Conservation (phyloP, 2,329 filamentous ascomycete genomes). For the Diaporthe velutina region DNA sequence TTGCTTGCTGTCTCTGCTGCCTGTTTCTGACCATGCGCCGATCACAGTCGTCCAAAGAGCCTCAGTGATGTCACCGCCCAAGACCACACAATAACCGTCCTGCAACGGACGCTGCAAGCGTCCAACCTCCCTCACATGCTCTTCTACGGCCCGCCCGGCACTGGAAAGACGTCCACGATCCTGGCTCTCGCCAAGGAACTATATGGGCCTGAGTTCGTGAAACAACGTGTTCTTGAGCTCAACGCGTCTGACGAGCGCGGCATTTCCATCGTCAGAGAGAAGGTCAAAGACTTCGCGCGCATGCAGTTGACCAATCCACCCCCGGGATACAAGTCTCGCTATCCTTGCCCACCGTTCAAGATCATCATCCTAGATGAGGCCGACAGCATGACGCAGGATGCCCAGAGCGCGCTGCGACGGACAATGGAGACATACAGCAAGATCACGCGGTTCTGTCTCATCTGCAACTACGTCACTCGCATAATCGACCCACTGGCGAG, state of each 20-base stretch:
- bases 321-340: constrained; percentile 75
- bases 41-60: constrained; percentile 85
- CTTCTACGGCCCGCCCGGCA: constrained; percentile 97
- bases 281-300: constrained; percentile 97
- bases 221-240: constrained; percentile 94
- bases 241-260: constrained; percentile 99
- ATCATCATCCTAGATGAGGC: constrained; percentile 99
- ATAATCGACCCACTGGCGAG: constrained; percentile 97
- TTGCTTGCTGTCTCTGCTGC: background rate
- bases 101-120: constrained; percentile 92
- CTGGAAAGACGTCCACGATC: constrained; percentile 97
- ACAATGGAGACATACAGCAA: constrained; percentile 99
- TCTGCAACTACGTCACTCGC: constrained; percentile 98
- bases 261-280: constrained; percentile 95
- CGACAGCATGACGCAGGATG: constrained; percentile 99
- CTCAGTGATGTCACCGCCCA: constrained; percentile 96
- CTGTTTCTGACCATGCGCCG: constrained; percentile 41
- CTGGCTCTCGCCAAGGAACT: constrained; percentile 97
- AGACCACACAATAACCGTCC: constrained; percentile 94
- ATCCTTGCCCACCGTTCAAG: constrained; percentile 97
- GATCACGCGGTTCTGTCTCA: constrained; percentile 96
- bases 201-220: constrained; percentile 94
- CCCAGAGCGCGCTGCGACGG: constrained; percentile 89
- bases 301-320: constrained; percentile 92
- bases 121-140: constrained; percentile 99